A percentile compares a stretch with the other conserved stretches of the same genome.
These are phyloP conservation scores for Cinnamomum chago DNA, from an alignment of 164 flowering plant species.

Conservation along the genomic window DNA sequence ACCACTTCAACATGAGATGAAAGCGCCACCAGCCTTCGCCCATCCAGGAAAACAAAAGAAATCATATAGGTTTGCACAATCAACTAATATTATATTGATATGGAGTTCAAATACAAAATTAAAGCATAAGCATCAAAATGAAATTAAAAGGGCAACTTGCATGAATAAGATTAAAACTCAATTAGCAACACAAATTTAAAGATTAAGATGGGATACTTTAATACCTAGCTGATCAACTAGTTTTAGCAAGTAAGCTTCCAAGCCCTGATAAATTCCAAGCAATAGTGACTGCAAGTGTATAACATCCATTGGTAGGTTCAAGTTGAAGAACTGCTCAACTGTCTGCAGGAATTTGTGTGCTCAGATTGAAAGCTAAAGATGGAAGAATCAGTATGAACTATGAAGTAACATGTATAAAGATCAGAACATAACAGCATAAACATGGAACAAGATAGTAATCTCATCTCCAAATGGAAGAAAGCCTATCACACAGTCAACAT, in stretches of 20 bases:
- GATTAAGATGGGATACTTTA: too few relatives aligned
- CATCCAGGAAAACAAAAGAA: not conserved
- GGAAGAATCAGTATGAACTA: not conserved
- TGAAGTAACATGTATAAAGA: not conserved
- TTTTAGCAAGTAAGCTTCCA: slow-evolving; percentile 65
- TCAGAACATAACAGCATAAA: not conserved
- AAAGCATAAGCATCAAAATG: not conserved
- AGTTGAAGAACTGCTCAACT: slow-evolving; percentile 66
- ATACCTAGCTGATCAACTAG: slow-evolving; percentile 57
- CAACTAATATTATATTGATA: not conserved
- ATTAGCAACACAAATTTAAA: not conserved
- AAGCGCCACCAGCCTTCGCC: not conserved
- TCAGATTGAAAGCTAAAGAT: not conserved
- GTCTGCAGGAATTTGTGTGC: slow-evolving; percentile 48
- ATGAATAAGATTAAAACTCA: not conserved
- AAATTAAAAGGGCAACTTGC: not conserved
- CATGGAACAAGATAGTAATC: not conserved
- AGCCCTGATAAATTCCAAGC: slow-evolving; percentile 53
- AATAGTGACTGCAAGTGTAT: slow-evolving; percentile 76
- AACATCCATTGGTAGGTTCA: slow-evolving; percentile 67
- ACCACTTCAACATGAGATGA: not conserved
- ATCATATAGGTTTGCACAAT: not conserved
- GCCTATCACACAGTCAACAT: not conserved
- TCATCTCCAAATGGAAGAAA: not conserved
- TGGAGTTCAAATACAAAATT: not conserved